Base-by-base conservation (phyloP, 768 basidiomycete species). In the Lactifluus pinguis region DNA sequence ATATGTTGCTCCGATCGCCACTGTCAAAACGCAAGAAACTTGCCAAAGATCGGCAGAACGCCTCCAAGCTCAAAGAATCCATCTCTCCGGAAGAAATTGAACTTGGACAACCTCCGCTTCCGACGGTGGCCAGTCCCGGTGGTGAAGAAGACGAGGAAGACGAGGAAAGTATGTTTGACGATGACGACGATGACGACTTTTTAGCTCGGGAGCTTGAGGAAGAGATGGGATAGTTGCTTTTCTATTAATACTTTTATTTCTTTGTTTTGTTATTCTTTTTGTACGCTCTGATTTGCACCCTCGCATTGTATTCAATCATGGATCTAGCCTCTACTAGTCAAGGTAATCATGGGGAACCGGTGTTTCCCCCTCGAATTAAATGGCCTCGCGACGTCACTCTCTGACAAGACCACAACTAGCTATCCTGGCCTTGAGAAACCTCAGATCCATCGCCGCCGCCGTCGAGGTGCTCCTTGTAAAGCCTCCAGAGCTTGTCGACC, bases 11-110 rank as follows among this genome's bases (percentile, higher is more conserved):
- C 25, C 78, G 83, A 15, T 90, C 88, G 2, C 89, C 88, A 1
- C 76, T 89, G 45, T 82, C 87, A 19, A 93, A 92, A 73, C 82
- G 90, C 71, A 90, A 89, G 76, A 89, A 85, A 72, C 66, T 91
- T 42, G 81, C 79, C 7, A 78, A 83, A 13, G 84, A 83, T 45
- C 81, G 89, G 45, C 77, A 78, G 13, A 83, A 85, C 53, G 73
- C 77, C 57, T 90, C 89, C 17, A 80, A 77, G 67, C 75, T 89
- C 56, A 90, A 90, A 69, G 85, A 85, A 66, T 55, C 63, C 38
- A 66, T 64, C 34, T 54, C 60, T n/a, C n/a, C 52, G 1, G 57
- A 62, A 45, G 66, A 38, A 38, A 11, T 38, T 11, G 38, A 68
- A 48, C 41, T 60, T 13, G 64, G 48, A 19, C 55, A 36, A 25